Conservation (phyloP, 192 early-diverging fungal genomes). For the Dissophora ornata region DNA sequence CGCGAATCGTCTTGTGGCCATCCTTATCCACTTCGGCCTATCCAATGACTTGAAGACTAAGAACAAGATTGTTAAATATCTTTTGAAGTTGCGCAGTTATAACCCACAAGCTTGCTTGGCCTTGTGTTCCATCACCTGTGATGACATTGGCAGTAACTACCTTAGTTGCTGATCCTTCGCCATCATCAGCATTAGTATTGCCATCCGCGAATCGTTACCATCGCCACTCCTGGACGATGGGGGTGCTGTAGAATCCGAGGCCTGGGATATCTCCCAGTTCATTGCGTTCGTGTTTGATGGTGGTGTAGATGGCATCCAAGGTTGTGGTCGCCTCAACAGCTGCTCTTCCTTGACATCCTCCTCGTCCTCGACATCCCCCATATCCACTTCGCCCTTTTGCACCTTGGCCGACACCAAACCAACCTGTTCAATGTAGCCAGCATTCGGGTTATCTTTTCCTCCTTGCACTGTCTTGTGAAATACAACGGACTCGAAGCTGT, state of each 20-base stretch:
- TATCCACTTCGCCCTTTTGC: no score
- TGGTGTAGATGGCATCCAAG: not conserved
- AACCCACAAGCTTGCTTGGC: not conserved
- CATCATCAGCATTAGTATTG: not conserved
- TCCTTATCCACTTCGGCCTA: not conserved
- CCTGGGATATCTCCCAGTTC: not conserved
- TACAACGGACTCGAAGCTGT: no score
- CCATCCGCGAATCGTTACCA: no score
- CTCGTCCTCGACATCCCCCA: no score
- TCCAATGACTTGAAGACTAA: not conserved
- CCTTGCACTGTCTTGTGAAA: no score
- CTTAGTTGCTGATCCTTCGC: no score
- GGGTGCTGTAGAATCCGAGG: not conserved
- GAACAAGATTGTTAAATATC: not conserved
- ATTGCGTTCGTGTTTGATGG: not conserved
- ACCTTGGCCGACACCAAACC: no score
- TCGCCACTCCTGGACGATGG: not conserved
- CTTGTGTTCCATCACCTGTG: not conserved
- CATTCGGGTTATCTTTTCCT: no score
- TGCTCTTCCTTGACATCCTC: no score
- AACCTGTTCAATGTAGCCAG: no score
- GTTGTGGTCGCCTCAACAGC: no score
- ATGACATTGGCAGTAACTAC: not conserved
- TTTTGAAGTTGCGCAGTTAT: no score
- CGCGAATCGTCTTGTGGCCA: slow-evolving; percentile 9